Evolutionary conservation across 805 yeast genomes (phyloP).

Genomic region (Starmerella floris): DNA sequence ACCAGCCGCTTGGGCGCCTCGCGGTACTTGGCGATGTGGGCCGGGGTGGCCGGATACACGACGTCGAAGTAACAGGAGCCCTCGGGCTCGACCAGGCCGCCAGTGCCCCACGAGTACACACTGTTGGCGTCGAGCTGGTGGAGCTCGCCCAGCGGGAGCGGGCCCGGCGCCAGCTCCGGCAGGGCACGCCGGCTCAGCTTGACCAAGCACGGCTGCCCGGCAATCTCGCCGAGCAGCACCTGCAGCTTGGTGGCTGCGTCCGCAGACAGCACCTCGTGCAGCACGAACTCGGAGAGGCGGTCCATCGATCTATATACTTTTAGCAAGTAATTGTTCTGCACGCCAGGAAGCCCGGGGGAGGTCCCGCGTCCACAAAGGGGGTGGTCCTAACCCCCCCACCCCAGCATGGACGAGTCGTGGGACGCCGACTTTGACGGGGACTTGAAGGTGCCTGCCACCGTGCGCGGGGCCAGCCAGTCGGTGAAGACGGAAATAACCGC

Average conservation of each 20-base stretch:
- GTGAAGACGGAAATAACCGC: slow-evolving; percentile 19
- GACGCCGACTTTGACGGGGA: slow-evolving; percentile 42
- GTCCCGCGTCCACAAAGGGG: no score
- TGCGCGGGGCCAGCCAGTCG: slow-evolving; percentile 12
- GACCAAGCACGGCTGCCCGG: slow-evolving; percentile 48
- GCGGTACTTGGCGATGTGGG: slow-evolving; percentile 68
- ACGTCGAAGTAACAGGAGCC: slow-evolving; percentile 54
- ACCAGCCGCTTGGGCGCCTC: slow-evolving; percentile 48
- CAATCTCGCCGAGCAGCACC: slow-evolving; percentile 57
- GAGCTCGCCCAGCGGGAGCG: slow-evolving; percentile 20
- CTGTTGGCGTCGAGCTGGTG: slow-evolving; percentile 54
- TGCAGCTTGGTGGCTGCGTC: slow-evolving; percentile 57
- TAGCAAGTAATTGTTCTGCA: no score
- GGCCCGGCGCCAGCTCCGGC: slow-evolving; percentile 12
- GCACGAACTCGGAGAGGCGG: slow-evolving; percentile 31
- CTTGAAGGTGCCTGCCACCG: slow-evolving; percentile 16
- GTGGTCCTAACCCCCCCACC: no score
- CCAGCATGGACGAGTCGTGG: slow-evolving; percentile 39
- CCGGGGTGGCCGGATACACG: slow-evolving; percentile 78
- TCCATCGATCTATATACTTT: slow-evolving; percentile 10
- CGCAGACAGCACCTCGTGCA: slow-evolving; percentile 33
- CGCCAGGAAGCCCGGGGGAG: no score
- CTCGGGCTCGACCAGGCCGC: slow-evolving; percentile 35
- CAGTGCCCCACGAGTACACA: slow-evolving; percentile 70
- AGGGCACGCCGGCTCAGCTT: slow-evolving; percentile 29